Evolutionary conservation across 2,329 filamentous ascomycete species (phyloP).

Genomic region (Arthrobotrys entomopaga): DNA sequence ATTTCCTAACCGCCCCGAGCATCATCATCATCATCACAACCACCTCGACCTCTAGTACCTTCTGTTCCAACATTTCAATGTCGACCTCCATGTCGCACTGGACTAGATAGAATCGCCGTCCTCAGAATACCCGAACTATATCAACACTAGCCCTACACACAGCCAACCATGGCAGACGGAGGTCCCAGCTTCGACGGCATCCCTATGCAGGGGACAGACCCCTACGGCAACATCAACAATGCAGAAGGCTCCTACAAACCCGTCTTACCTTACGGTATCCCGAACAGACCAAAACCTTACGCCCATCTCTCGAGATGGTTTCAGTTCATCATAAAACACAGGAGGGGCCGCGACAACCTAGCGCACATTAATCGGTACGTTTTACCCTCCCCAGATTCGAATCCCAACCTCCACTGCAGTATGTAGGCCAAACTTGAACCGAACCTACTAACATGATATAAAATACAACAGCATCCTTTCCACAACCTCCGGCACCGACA

Average conservation of each 20-base stretch:
- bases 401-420: constrained; percentile 18
- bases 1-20: constrained; percentile 21
- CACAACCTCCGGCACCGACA: constrained; percentile 76
- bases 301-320: constrained; percentile 31
- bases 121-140: background rate
- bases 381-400: constrained; percentile 25
- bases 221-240: constrained; percentile 48
- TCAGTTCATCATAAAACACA: constrained; percentile 43
- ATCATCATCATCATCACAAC: constrained; percentile 21
- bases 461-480: constrained; percentile 70
- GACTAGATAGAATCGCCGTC: constrained; percentile 11
- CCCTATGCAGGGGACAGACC: constrained; percentile 50
- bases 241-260: constrained; percentile 43
- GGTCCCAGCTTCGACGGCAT: constrained; percentile 47
- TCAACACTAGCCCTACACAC: background rate
- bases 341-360: constrained; percentile 53
- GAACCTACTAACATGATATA: constrained; percentile 11
- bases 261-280: constrained; percentile 17
- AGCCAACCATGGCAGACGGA: constrained; percentile 42
- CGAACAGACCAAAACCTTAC: constrained; percentile 20
- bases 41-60: background rate
- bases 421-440: constrained; percentile 4
- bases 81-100: constrained; percentile 26
- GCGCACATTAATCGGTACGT: constrained; percentile 49
- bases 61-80: background rate